phyloP scores from a whole-genome alignment of 331 rosid genomes.

The Stylosanthes scabra region DNA sequence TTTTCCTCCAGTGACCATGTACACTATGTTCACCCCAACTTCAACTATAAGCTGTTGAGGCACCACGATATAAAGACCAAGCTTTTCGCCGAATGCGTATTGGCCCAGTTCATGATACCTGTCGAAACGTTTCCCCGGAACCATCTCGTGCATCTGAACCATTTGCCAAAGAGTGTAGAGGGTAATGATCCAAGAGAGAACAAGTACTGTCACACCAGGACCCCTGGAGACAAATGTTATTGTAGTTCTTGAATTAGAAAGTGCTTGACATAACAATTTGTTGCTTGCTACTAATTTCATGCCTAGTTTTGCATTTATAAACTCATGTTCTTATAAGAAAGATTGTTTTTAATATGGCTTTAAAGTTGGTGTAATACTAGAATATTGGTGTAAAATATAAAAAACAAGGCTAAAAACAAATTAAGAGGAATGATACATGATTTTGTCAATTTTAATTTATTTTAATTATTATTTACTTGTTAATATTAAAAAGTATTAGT shows the following conservation, averaged over 20 bases:
- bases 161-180: conserved; percentile 96
- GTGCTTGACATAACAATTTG: background rate
- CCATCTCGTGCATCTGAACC: conserved; percentile 99
- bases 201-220: conserved; percentile 75
- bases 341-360: too few species aligned
- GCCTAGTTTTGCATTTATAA: background rate
- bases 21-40: conserved; percentile 75
- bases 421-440: too few species aligned
- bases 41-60: conserved; percentile 91
- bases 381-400: too few species aligned
- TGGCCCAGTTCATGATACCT: conserved; percentile 95
- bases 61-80: conserved; percentile 93
- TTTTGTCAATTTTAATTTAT: too few species aligned
- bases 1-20: conserved; percentile 95
- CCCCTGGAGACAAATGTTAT: conserved; percentile 63
- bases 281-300: background rate
- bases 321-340: background rate
- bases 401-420: too few species aligned
- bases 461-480: too few species aligned
- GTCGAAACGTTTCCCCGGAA: conserved; percentile 90
- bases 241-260: background rate
- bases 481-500: too few species aligned
- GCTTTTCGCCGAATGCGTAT: conserved; percentile 84
- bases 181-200: conserved; percentile 87
- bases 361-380: too few species aligned